Percentiles rank a stretch among this genome's conserved stretches.
Conservation (phyloP, 108 stramenopile species). For the Skeletonema tropicum region DNA sequence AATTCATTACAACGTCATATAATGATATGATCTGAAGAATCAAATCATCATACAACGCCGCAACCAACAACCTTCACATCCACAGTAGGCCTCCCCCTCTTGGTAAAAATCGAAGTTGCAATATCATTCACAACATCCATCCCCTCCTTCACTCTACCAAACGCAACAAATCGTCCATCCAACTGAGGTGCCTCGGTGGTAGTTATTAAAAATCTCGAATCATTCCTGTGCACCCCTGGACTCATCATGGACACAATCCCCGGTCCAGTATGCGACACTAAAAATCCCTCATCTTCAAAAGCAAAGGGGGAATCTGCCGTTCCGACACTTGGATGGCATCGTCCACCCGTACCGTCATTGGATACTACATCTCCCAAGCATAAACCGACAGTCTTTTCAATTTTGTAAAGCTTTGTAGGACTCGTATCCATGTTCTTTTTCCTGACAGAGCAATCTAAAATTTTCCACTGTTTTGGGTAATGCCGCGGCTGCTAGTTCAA, state of each 20-base stretch:
- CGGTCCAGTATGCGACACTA: conserved; percentile 44
- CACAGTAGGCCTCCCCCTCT: conserved; percentile 71
- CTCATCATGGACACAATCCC: conserved; percentile 78
- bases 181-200: conserved; percentile 69
- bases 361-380: conserved; percentile 67
- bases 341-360: conserved; percentile 36
- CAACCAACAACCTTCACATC: conserved; percentile 62
- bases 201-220: conserved; percentile 78
- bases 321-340: conserved; percentile 38
- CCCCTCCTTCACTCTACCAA: conserved; percentile 80
- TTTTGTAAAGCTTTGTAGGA: conserved; percentile 63
- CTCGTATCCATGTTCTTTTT: conserved; percentile 49
- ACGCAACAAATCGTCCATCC: conserved; percentile 84
- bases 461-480: conserved; percentile 74
- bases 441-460: conserved; percentile 55
- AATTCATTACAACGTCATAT: too few relatives aligned
- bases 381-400: conserved; percentile 77
- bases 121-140: conserved; percentile 67
- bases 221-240: conserved; percentile 76
- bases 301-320: conserved; percentile 20
- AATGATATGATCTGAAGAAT: too few relatives aligned
- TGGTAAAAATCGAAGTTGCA: conserved; percentile 65
- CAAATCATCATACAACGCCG: conserved; percentile 38
- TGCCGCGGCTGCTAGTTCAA: conserved; percentile 72
- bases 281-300: conserved; percentile 43